These are phyloP conservation scores for Flaveria sonorensis DNA, from an alignment of 129 eudicot species.

Conservation along the genomic window DNA sequence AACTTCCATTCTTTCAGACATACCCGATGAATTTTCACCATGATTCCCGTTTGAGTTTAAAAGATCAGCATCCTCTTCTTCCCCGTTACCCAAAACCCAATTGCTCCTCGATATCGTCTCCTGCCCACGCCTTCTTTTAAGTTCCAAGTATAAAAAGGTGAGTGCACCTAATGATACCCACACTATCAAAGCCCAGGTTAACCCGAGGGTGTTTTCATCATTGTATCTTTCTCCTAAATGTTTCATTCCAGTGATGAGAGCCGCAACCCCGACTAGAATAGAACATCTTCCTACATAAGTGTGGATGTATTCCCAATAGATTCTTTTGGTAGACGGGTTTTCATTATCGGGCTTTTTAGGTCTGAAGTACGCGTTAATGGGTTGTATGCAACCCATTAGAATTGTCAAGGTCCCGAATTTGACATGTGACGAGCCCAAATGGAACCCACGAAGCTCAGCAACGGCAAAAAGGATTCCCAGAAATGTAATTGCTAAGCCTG, in stretches of 20 bases:
- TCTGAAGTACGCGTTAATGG: constrained; percentile 75
- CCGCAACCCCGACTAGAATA: constrained; percentile 59
- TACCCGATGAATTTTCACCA: constrained; percentile 51
- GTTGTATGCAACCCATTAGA: constrained; percentile 68
- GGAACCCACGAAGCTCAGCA: constrained; percentile 88
- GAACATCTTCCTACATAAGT: constrained; percentile 67
- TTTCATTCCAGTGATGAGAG: constrained; percentile 86
- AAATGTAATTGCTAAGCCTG: constrained; percentile 77
- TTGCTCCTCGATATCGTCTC: constrained; percentile 53
- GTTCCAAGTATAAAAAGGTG: constrained; percentile 61
- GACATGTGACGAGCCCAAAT: constrained; percentile 65
- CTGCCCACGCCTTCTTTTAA: constrained; percentile 41
- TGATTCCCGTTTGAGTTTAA: constrained; percentile 50
- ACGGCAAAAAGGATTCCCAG: constrained; percentile 92
- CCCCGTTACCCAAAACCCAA: constrained; percentile 88
- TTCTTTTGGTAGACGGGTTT: constrained; percentile 52
- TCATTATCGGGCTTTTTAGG: constrained; percentile 73
- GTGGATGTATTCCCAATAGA: constrained; percentile 86
- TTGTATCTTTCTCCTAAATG: constrained; percentile 89
- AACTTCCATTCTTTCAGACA: constrained; percentile 68
- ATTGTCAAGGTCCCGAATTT: constrained; percentile 76
- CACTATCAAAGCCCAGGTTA: constrained; percentile 81
- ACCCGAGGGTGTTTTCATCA: constrained; percentile 67
- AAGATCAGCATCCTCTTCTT: constrained; percentile 83
- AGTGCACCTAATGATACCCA: constrained; percentile 70